Evolutionary conservation across 192 early-diverging fungal species (phyloP), one percentile per base, ranked within the genome.

Genomic region (Linnemannia schmuckeri): DNA sequence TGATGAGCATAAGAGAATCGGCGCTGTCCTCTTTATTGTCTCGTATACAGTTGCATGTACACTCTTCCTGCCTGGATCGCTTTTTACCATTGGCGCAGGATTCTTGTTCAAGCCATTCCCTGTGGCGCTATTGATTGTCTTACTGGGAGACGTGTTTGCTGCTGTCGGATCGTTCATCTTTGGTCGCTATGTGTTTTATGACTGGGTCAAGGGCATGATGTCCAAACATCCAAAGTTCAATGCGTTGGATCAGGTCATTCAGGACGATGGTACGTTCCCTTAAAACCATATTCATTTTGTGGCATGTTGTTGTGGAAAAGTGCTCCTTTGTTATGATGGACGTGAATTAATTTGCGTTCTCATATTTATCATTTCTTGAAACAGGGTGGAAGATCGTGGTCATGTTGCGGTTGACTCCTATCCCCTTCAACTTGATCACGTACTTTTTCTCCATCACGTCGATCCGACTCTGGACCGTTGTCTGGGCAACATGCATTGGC

Each of bases 351-450:
- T 44, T 44, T 30, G 46, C 46, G 10, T 3, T 30, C 35, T 33
- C 54, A 49, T 68, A 38, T 54, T 81, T 61, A 10, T 70, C 27
- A 6, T 18, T 47, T 15, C 33, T 18, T 24, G 7, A 83, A 63
- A 54, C 88, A 90, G 89, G 89, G n/a, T 90, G 89, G 89, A 90
- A 88, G 72, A 90, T 90, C 47, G 89, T 90, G n/a, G 87, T 90
- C 49, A 90, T 90, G 89, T 49, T 90, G 30, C 82, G 89, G 4
- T 61, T 90, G 76, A 88, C 89, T 0, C 89, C 89, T 1, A 63
- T 90, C 37, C 89, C 89, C 15, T 90, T 90, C 78, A 90, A 80
- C 68, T 44, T 90, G 46, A 88, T 90, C 47, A 90, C 87, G 42
- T 90, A 88, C 77, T 88, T 90, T 82, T 90, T 90, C 74, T 90